phyloP scores from a whole-genome alignment of 139 green algal species.

The Astrephomene gubernaculifera region DNA sequence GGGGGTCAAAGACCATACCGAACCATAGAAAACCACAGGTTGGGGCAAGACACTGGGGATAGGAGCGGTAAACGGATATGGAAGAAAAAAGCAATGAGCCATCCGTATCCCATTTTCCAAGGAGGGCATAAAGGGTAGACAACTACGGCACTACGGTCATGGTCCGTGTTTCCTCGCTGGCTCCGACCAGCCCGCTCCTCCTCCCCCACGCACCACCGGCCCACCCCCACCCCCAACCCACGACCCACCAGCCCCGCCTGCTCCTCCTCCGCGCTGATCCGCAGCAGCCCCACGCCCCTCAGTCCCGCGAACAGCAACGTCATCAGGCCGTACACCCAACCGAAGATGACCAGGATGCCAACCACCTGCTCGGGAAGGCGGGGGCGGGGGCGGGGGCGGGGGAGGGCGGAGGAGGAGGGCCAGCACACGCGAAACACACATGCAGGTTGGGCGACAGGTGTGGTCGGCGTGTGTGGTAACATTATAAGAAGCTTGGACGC shows the following conservation, averaged over 20 bases:
- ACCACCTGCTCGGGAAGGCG: no score
- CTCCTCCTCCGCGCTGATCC: constrained; percentile 28
- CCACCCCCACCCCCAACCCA: background rate
- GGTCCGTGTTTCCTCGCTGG: background rate
- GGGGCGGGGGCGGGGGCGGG: no score
- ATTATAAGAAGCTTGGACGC: no score
- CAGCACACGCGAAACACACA: no score
- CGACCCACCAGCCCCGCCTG: constrained; percentile 25
- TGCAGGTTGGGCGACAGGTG: no score
- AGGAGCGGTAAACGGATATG: background rate
- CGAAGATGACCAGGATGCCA: constrained; percentile 25
- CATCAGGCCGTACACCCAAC: constrained; percentile 38
- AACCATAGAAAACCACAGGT: no score
- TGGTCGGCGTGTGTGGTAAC: no score
- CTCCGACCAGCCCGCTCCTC: background rate
- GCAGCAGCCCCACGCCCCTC: background rate
- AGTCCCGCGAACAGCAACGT: background rate
- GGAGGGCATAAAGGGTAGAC: background rate
- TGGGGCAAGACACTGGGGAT: no score
- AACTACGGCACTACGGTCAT: background rate
- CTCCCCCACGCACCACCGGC: background rate
- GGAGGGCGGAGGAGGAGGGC: background rate
- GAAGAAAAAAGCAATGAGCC: background rate
- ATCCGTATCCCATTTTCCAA: background rate
- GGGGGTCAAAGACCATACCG: no score